A percentile compares a stretch with the other conserved stretches of the same genome.
Conservation (phyloP, 2,329 filamentous ascomycete genomes). For the Aspergillus ruber region DNA sequence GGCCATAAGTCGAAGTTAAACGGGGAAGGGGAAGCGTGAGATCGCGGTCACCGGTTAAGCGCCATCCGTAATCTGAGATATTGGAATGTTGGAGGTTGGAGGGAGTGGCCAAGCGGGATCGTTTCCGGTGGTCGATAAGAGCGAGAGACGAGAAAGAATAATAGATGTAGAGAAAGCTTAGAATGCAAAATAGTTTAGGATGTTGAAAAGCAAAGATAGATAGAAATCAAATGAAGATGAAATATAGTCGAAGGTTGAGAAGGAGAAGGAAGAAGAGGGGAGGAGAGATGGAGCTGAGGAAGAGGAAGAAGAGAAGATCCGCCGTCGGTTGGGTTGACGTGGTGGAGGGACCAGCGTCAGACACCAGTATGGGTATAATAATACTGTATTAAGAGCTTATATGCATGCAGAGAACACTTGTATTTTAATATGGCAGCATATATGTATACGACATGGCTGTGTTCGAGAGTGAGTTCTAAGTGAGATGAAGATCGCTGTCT, state of each 20-base stretch:
- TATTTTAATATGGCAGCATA: too few relatives aligned
- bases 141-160: not conserved
- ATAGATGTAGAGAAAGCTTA: not conserved
- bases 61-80: slow-evolving; percentile 34
- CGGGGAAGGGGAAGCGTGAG: slow-evolving; percentile 22
- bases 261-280: slow-evolving; percentile 1
- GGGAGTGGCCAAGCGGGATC: slow-evolving; percentile 5
- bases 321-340: slow-evolving; percentile 13
- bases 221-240: not conserved
- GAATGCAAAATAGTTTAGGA: not conserved
- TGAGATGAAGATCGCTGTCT: too few relatives aligned
- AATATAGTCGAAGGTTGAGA: not conserved
- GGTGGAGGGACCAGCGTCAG: slow-evolving; percentile 24
- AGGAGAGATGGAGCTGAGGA: slow-evolving; percentile 4
- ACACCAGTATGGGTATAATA: slow-evolving; percentile 3
- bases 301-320: slow-evolving; percentile 10
- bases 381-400: too few relatives aligned
- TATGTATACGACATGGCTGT: not conserved
- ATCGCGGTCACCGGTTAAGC: slow-evolving; percentile 33
- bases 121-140: not conserved
- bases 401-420: too few relatives aligned
- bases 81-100: slow-evolving; percentile 15
- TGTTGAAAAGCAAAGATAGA: not conserved
- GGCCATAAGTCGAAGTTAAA: slow-evolving; percentile 38
- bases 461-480: too few relatives aligned